Evolutionary conservation across 805 yeast species (phyloP), one percentile per base, ranked within the genome.

Genomic region (Yarrowia phangngaensis): DNA sequence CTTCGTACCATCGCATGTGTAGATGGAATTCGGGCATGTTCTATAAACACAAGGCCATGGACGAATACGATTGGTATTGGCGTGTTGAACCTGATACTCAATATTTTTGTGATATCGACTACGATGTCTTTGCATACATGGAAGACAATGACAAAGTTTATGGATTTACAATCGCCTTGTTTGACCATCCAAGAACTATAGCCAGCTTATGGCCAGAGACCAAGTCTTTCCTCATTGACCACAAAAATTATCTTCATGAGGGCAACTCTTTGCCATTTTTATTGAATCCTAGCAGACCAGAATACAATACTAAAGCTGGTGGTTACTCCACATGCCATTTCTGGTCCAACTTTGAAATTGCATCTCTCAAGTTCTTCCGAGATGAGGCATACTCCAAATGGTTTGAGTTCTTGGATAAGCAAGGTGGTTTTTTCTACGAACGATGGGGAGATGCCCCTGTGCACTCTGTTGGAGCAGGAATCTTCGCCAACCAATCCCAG

Each of bases 401-500:
- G 64, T 83, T 85, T 55, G 79, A 80, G 22, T 68, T 74, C 58
- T 71, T 85, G 54, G 92, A 86, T 61, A 65, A 68, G 33, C 69
- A 80, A 2, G 89, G 94, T 52, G 94, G 94, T 2, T 82, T 88
- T 60, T 87, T 83, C 70, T 87, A 87, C 67, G 95, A 87, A 64
- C 68, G 95, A 52, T 88, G 96, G 96, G 96, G 96, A 11, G 96
- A 88, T 66, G 95, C 95, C 0, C 95, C 95, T 0, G 84, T 87
- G 12, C 95, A 87, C 62, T 29, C 48, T 16, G 48, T 41, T 7
- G 48, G 48, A 9, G 48, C 35, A 7, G 48, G 48, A 12, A 11
- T 41, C 28, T 84, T 87, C 60, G 84, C 81, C 6, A 87, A 82
- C 56, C 80, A 76, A 56, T 62, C 69, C 7, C 71, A 74, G 48